phyloP scores from a whole-genome alignment of 495 filamentous ascomycete genomes.

The Penicillium waksmanii region DNA sequence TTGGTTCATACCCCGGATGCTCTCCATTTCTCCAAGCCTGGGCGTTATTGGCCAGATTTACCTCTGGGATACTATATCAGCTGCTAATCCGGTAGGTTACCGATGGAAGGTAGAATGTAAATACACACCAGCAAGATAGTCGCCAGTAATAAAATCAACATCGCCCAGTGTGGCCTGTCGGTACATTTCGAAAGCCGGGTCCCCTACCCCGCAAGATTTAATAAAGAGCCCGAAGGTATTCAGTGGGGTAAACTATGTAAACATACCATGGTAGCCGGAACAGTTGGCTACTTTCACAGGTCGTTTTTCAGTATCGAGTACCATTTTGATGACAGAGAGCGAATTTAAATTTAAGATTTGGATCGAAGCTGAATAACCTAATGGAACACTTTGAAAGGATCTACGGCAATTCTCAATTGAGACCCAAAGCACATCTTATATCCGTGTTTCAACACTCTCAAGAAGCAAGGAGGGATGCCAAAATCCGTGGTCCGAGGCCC shows the following conservation, averaged over 20 bases:
- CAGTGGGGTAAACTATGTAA: neutral
- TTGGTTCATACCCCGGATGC: slow-evolving; percentile 45
- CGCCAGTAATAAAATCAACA: slow-evolving; percentile 60
- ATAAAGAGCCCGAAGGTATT: no score
- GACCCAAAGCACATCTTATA: no score
- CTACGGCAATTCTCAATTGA: no score
- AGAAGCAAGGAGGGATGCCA: neutral
- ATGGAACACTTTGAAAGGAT: no score
- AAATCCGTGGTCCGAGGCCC: neutral
- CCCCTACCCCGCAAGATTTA: slow-evolving; percentile 26
- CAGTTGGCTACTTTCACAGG: slow-evolving; percentile 54
- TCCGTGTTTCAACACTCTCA: no score
- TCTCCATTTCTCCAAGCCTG: slow-evolving; percentile 39
- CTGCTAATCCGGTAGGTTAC: neutral
- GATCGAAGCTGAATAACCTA: no score
- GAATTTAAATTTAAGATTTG: no score
- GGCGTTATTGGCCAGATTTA: slow-evolving; percentile 52
- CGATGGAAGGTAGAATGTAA: neutral
- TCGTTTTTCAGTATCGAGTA: slow-evolving; percentile 23
- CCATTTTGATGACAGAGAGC: slow-evolving; percentile 12
- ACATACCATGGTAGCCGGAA: slow-evolving; percentile 47
- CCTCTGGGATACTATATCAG: slow-evolving; percentile 31
- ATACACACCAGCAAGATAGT: slow-evolving; percentile 53
- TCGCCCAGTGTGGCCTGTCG: slow-evolving; percentile 48
- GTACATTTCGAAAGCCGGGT: slow-evolving; percentile 49